Conservation (phyloP, 306 rosid genomes). For the Cicer bijugum region DNA sequence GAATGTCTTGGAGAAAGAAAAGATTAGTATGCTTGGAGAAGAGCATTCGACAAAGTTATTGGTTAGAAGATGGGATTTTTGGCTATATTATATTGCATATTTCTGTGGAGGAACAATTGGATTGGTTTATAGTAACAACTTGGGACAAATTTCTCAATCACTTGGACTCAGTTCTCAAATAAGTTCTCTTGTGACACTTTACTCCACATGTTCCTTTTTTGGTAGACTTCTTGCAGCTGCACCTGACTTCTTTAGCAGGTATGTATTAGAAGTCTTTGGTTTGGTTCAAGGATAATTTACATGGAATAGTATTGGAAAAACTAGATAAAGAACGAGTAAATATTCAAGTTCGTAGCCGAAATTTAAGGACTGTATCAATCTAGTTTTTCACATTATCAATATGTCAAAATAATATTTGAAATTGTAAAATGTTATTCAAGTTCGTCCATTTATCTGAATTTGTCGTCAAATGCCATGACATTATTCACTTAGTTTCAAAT, state of each 20-base stretch:
- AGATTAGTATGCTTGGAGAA: slow-evolving; percentile 57
- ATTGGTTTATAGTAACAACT: slow-evolving; percentile 81
- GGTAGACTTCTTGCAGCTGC: slow-evolving; percentile 83
- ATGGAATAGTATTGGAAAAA: not conserved
- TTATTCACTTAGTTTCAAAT: too few species aligned
- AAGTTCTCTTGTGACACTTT: slow-evolving; percentile 69
- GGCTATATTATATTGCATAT: slow-evolving; percentile 77
- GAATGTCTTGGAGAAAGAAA: slow-evolving; percentile 56
- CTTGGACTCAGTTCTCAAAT: slow-evolving; percentile 61
- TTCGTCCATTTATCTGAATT: too few species aligned
- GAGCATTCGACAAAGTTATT: slow-evolving; percentile 62
- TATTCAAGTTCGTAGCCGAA: too few species aligned
- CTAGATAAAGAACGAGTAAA: too few species aligned
- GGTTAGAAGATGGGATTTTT: slow-evolving; percentile 64
- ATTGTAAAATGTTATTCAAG: too few species aligned
- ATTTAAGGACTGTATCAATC: too few species aligned
- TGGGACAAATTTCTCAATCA: slow-evolving; percentile 84
- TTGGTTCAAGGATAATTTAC: not conserved
- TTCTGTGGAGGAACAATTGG: slow-evolving; percentile 86
- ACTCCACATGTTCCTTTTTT: slow-evolving; percentile 86
- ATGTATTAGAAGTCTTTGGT: slow-evolving; percentile 45
- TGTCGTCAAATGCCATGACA: too few species aligned
- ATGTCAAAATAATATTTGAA: too few species aligned
- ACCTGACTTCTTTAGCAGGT: slow-evolving; percentile 75
- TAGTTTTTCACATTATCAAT: too few species aligned